phyloP scores from a whole-genome alignment of 768 basidiomycete species.

The Neoboletus magnificus region DNA sequence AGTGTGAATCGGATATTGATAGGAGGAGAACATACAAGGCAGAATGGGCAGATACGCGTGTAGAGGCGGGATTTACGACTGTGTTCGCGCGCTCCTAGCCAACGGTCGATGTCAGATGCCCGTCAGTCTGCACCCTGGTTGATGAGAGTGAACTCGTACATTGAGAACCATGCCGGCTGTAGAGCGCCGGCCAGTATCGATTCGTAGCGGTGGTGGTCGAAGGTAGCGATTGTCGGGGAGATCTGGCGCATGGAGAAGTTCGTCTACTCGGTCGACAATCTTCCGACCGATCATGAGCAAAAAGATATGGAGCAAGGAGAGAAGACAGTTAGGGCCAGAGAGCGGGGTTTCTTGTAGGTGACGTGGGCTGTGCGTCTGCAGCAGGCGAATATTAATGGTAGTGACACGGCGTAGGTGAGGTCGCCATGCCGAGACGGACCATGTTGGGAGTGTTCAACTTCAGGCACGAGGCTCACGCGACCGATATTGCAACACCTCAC shows the following conservation, averaged over 20 bases:
- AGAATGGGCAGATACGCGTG: slow-evolving; percentile 1
- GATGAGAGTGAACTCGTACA: slow-evolving; percentile 10
- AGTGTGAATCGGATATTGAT: slow-evolving; percentile 12
- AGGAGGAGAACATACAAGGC: slow-evolving; percentile 21
- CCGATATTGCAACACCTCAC: neutral
- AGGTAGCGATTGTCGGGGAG: neutral
- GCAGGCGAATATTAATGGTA: neutral
- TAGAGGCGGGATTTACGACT: neutral
- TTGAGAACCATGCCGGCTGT: slow-evolving; percentile 1
- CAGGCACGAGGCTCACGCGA: slow-evolving; percentile 10
- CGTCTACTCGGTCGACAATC: slow-evolving; percentile 26
- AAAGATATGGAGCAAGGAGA: slow-evolving; percentile 13
- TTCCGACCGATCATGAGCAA: slow-evolving; percentile 28
- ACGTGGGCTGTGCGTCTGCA: slow-evolving; percentile 2
- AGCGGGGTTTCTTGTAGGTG: neutral
- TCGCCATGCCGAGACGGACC: neutral
- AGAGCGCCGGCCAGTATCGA: slow-evolving; percentile 10
- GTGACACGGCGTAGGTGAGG: neutral
- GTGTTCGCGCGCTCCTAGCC: slow-evolving; percentile 24
- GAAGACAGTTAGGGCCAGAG: slow-evolving; percentile 15
- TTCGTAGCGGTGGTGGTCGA: slow-evolving; percentile 12
- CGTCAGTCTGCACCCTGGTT: neutral
- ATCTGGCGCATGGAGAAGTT: slow-evolving; percentile 13
- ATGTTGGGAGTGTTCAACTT: neutral
- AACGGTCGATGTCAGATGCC: neutral